Conservation (phyloP, 192 early-diverging fungal species). For the Chytriomyces confervae region DNA sequence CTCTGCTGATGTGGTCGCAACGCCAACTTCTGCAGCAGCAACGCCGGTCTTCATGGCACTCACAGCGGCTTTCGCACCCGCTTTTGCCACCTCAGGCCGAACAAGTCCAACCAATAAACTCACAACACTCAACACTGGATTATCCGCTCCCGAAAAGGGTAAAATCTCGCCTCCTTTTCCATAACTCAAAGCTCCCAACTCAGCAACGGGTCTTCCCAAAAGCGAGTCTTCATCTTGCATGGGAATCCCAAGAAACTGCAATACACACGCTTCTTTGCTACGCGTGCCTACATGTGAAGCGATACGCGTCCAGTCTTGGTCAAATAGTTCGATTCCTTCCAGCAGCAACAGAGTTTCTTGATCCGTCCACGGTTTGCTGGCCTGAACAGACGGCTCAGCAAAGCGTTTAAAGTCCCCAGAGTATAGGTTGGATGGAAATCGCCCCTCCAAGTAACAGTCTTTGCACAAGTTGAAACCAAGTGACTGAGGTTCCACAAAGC, state of each 20-base stretch:
- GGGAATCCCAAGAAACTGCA: conserved; percentile 85
- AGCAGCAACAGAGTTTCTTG: conserved; percentile 86
- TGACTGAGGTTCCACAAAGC: conserved; percentile 12
- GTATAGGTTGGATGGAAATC: conserved; percentile 80
- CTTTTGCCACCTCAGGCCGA: conserved; percentile 83
- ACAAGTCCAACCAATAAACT: conserved; percentile 88
- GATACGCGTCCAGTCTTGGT: conserved; percentile 92
- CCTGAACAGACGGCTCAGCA: conserved; percentile 7
- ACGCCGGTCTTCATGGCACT: conserved; percentile 56
- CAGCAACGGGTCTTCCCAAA: conserved; percentile 12
- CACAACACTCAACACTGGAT: conserved; percentile 90
- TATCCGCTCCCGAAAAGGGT: conserved; percentile 82
- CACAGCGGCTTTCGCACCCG: conserved; percentile 85
- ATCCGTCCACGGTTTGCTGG: conserved; percentile 71
- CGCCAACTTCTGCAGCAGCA: conserved; percentile 6
- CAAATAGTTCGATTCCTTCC: conserved; percentile 92
- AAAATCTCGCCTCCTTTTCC: conserved; percentile 34
- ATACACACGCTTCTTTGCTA: conserved; percentile 88
- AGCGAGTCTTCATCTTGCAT: conserved; percentile 78
- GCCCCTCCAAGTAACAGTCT: conserved; percentile 84
- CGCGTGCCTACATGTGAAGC: conserved; percentile 92
- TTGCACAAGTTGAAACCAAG: conserved; percentile 70
- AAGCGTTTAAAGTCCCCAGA: conserved; percentile 85
- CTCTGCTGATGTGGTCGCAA: background rate
- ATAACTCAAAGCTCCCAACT: conserved; percentile 72